Conservation (phyloP, 2,329 filamentous ascomycete genomes). For the Fusarium beomiforme region DNA sequence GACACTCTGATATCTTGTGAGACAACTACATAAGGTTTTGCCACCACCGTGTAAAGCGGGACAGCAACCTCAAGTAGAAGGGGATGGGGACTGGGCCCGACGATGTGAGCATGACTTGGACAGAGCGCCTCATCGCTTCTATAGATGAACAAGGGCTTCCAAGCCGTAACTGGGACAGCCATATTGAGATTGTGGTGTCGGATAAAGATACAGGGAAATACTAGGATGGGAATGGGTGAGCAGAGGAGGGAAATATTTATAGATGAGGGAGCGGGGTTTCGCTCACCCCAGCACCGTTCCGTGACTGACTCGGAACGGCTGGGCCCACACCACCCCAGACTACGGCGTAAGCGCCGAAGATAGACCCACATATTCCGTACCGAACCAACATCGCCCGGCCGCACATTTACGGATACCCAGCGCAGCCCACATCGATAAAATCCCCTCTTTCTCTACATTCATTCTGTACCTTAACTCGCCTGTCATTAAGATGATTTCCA, state of each 20-base stretch:
- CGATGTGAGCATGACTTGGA: background rate
- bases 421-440: background rate
- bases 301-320: background rate
- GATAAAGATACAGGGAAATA: background rate
- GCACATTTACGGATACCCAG: background rate
- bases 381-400: no score
- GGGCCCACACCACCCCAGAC: background rate
- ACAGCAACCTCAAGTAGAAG: background rate
- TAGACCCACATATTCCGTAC: background rate
- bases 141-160: background rate
- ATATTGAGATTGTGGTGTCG: background rate
- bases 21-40: background rate
- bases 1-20: background rate
- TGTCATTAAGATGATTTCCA: background rate
- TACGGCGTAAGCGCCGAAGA: background rate
- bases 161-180: background rate
- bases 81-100: background rate
- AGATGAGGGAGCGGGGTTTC: background rate
- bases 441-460: background rate
- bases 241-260: background rate
- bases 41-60: background rate
- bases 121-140: background rate
- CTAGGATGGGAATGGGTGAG: background rate
- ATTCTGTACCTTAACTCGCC: background rate
- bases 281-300: background rate